These are phyloP conservation scores for Elaeis guineensis DNA, from an alignment of 176 grass and related monocot species.

Conservation along the genomic window DNA sequence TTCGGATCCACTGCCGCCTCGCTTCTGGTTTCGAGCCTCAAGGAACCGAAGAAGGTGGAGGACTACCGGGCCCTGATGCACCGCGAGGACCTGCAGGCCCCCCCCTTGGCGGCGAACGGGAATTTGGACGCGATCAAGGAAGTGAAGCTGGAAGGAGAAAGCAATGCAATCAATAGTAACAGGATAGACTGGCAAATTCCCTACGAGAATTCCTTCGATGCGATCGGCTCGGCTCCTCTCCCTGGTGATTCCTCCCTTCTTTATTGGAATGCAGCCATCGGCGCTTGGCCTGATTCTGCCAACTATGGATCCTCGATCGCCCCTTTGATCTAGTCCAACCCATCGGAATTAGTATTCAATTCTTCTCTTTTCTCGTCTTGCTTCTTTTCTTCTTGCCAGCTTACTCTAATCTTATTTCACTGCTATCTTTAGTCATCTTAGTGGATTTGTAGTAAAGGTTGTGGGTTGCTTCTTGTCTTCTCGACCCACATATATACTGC, in stretches of 20 bases:
- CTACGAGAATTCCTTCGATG: neutral
- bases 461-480: neutral
- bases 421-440: neutral
- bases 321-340: constrained; percentile 8
- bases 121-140: neutral
- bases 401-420: too few species aligned
- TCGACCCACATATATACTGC: neutral
- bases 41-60: constrained; percentile 3
- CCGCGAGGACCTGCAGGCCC: neutral
- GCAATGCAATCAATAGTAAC: neutral
- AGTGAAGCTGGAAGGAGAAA: constrained; percentile 9
- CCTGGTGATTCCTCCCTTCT: neutral
- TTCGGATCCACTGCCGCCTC: neutral
- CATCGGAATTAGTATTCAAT: neutral
- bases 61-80: constrained; percentile 1
- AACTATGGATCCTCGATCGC: constrained; percentile 7
- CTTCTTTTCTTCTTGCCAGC: neutral
- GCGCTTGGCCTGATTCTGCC: neutral
- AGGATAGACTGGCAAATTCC: constrained; percentile 11
- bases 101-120: neutral
- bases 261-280: constrained; percentile 4
- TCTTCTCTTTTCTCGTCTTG: neutral
- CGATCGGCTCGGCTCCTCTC: neutral
- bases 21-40: neutral
- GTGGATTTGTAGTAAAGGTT: neutral